A percentile compares a stretch with the other conserved stretches of the same genome.
These are phyloP conservation scores for Pisolithus microcarpus DNA, from an alignment of 768 basidiomycete genomes.

Conservation along the genomic window DNA sequence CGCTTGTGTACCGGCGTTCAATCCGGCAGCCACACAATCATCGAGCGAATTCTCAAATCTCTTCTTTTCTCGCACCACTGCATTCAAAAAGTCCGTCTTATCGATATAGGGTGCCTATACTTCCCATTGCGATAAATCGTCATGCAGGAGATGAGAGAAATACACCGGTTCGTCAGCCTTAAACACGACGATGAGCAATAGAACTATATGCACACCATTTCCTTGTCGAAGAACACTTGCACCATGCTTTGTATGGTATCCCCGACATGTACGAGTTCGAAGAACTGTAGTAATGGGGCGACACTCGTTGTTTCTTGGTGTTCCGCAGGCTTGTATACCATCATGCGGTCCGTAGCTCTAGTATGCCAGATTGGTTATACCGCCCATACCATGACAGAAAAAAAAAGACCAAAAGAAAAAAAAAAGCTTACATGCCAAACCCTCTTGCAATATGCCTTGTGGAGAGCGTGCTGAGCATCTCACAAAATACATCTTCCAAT, in stretches of 20 bases:
- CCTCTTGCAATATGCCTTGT: slow-evolving; percentile 76
- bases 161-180: neutral
- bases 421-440: slow-evolving; percentile 55
- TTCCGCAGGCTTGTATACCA: slow-evolving; percentile 81
- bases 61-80: slow-evolving; percentile 94
- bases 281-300: slow-evolving; percentile 92
- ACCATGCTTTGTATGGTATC: slow-evolving; percentile 98
- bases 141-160: neutral
- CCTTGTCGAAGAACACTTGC: slow-evolving; percentile 97
- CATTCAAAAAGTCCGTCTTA: slow-evolving; percentile 87
- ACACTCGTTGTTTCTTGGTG: slow-evolving; percentile 77
- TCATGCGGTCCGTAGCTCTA: slow-evolving; percentile 89
- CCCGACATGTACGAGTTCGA: slow-evolving; percentile 93
- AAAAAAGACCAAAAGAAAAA: neutral
- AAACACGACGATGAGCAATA: neutral
- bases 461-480: slow-evolving; percentile 70
- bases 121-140: neutral
- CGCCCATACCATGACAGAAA: neutral
- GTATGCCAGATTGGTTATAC: neutral
- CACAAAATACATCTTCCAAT: slow-evolving; percentile 88
- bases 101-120: slow-evolving; percentile 79
- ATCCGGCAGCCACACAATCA: slow-evolving; percentile 85
- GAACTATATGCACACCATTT: slow-evolving; percentile 50
- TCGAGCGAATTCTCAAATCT: slow-evolving; percentile 88
- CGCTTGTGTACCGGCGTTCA: slow-evolving; percentile 94